Evolutionary conservation across 2,329 filamentous ascomycete genomes (phyloP).

Genomic region (Dactylellina drechsleri): DNA sequence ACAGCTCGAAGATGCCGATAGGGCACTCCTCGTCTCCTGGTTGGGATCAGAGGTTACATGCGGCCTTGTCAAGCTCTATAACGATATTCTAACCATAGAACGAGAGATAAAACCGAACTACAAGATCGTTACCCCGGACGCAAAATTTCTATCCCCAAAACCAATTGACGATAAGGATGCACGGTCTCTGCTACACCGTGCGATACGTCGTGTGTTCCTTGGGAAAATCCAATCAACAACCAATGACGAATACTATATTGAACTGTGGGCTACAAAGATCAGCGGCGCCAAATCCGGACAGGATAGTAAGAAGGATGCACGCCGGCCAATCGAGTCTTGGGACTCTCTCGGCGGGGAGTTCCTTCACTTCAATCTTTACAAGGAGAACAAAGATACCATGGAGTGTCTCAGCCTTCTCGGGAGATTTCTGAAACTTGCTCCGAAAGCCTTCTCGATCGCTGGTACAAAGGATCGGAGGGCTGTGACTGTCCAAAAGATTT

Average conservation of each 20-base stretch:
- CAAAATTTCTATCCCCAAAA: slow-evolving; percentile 67
- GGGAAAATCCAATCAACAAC: slow-evolving; percentile 81
- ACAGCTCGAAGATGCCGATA: slow-evolving; percentile 62
- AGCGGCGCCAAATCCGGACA: slow-evolving; percentile 57
- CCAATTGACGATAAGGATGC: slow-evolving; percentile 70
- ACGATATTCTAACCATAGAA: slow-evolving; percentile 56
- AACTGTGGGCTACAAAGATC: slow-evolving; percentile 59
- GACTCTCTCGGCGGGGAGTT: slow-evolving; percentile 71
- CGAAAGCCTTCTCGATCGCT: slow-evolving; percentile 79
- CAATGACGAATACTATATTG: slow-evolving; percentile 48
- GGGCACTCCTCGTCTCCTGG: slow-evolving; percentile 62
- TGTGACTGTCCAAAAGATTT: slow-evolving; percentile 84
- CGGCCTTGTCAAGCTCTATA: slow-evolving; percentile 68
- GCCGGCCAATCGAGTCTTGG: slow-evolving; percentile 44
- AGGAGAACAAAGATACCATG: slow-evolving; percentile 97
- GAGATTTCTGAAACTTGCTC: slow-evolving; percentile 72
- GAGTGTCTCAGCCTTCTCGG: slow-evolving; percentile 82
- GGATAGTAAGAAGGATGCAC: slow-evolving; percentile 53
- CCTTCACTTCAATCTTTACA: slow-evolving; percentile 90
- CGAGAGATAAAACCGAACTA: slow-evolving; percentile 65
- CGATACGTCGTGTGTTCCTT: slow-evolving; percentile 80
- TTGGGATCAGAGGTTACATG: slow-evolving; percentile 67
- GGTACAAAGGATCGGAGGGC: slow-evolving; percentile 92
- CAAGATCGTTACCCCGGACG: slow-evolving; percentile 68
- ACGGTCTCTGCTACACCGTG: slow-evolving; percentile 72